Evolutionary conservation across 1,284 basidiomycete species (phyloP).

Genomic region (Moniliella sp.): DNA sequence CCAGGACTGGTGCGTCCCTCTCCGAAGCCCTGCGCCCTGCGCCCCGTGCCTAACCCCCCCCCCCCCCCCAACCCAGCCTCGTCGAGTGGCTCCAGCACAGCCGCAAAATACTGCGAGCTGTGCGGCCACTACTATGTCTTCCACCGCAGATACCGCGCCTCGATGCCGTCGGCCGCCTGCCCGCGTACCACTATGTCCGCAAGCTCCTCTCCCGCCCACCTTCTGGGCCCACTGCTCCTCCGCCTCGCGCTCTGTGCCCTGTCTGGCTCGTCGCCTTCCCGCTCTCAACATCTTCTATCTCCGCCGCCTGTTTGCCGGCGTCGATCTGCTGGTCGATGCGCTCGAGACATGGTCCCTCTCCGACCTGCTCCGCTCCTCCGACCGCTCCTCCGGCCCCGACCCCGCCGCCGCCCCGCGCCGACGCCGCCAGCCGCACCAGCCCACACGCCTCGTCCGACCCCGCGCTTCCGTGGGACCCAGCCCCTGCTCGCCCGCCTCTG

Average conservation of each 20-base stretch:
- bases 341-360: too few relatives aligned
- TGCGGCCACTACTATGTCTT: slow-evolving; percentile 53
- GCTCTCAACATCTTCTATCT: slow-evolving; percentile 57
- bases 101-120: slow-evolving; percentile 86
- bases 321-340: too few relatives aligned
- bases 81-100: slow-evolving; percentile 83
- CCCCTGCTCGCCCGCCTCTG: too few relatives aligned
- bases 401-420: too few relatives aligned
- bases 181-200: slow-evolving; percentile 50
- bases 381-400: too few relatives aligned
- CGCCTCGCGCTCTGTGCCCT: slow-evolving; percentile 52
- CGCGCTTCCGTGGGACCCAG: too few relatives aligned
- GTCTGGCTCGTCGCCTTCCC: slow-evolving; percentile 81
- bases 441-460: too few relatives aligned
- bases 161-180: slow-evolving; percentile 59
- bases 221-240: slow-evolving; percentile 40
- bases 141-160: slow-evolving; percentile 54
- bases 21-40: slow-evolving; percentile 1
- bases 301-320: slow-evolving; percentile 35
- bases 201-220: slow-evolving; percentile 1
- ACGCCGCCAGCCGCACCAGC: too few relatives aligned
- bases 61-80: slow-evolving; percentile 44
- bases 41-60: not conserved
- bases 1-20: slow-evolving; percentile 57
- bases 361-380: slow-evolving; percentile 34